Evolutionary conservation across 2,329 filamentous ascomycete species (phyloP).

Genomic region (Cladosporium oxysporum): DNA sequence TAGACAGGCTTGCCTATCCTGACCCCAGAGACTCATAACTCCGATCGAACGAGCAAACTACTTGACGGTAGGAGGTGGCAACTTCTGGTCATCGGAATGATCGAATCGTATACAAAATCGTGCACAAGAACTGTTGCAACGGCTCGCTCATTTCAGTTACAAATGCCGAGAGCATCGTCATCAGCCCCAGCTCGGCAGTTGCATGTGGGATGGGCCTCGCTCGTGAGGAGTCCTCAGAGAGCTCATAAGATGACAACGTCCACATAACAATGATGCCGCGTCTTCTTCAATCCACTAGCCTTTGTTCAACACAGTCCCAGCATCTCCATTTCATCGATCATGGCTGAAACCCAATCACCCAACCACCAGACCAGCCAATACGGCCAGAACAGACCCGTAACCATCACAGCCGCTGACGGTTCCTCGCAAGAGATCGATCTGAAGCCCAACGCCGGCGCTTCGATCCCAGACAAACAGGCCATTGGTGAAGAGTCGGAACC

Average conservation of each 20-base stretch:
- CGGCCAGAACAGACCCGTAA: slow-evolving; percentile 31
- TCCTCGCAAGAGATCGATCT: slow-evolving; percentile 25
- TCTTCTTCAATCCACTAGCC: neutral
- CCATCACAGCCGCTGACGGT: slow-evolving; percentile 28
- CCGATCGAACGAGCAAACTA: neutral
- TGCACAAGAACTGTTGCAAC: neutral
- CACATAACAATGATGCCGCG: slow-evolving; percentile 1
- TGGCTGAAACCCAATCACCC: slow-evolving; percentile 26
- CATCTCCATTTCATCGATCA: slow-evolving; percentile 13
- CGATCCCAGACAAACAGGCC: slow-evolving; percentile 42
- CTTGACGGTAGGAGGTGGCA: neutral
- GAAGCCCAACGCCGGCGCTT: slow-evolving; percentile 43
- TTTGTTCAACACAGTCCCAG: slow-evolving; percentile 15
- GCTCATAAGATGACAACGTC: neutral
- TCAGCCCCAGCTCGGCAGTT: slow-evolving; percentile 9
- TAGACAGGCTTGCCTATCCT: neutral
- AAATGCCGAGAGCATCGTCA: slow-evolving; percentile 15
- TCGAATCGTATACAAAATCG: neutral
- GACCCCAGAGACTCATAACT: neutral
- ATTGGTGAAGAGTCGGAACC: slow-evolving; percentile 40
- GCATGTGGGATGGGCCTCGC: neutral
- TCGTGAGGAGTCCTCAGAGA: slow-evolving; percentile 3
- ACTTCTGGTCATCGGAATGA: neutral
- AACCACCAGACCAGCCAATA: slow-evolving; percentile 29
- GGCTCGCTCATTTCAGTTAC: neutral